Percentiles rank a stretch among this genome's conserved stretches.
Evolutionary conservation across 2,329 filamentous ascomycete genomes (phyloP).

Genomic region (Scedosporium aurantiacum): DNA sequence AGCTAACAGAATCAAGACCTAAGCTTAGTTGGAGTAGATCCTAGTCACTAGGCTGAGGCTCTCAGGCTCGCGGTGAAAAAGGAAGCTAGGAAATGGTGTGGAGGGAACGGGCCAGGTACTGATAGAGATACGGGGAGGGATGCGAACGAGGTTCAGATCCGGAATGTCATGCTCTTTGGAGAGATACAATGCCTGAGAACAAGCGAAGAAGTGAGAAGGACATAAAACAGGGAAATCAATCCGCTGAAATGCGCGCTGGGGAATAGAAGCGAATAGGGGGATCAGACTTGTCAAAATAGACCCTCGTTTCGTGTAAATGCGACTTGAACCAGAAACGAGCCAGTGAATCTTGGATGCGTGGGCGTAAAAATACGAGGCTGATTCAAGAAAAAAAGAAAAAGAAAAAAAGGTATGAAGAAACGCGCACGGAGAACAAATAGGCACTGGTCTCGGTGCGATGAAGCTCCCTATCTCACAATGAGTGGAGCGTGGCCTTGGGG

Average conservation of each 20-base stretch:
- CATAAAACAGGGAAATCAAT: not conserved
- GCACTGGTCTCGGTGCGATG: not conserved
- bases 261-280: not conserved
- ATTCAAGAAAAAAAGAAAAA: not conserved
- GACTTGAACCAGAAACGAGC: not conserved
- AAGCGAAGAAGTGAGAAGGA: not conserved
- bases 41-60: not conserved
- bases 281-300: not conserved
- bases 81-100: not conserved
- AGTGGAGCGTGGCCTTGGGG: not conserved
- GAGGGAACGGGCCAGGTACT: not conserved
- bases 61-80: not conserved
- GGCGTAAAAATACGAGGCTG: not conserved
- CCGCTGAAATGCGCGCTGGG: not conserved
- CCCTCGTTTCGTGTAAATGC: not conserved
- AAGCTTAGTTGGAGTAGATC: not conserved
- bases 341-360: not conserved
- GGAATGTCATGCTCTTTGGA: too few relatives aligned
- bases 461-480: not conserved
- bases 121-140: not conserved
- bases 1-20: too few relatives aligned
- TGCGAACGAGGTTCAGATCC: not conserved
- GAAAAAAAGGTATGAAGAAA: not conserved
- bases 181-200: not conserved
- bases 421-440: not conserved